Percentiles rank a stretch among this genome's conserved stretches.
phyloP scores from a whole-genome alignment of 768 basidiomycete species.

The Trametes elegans region DNA sequence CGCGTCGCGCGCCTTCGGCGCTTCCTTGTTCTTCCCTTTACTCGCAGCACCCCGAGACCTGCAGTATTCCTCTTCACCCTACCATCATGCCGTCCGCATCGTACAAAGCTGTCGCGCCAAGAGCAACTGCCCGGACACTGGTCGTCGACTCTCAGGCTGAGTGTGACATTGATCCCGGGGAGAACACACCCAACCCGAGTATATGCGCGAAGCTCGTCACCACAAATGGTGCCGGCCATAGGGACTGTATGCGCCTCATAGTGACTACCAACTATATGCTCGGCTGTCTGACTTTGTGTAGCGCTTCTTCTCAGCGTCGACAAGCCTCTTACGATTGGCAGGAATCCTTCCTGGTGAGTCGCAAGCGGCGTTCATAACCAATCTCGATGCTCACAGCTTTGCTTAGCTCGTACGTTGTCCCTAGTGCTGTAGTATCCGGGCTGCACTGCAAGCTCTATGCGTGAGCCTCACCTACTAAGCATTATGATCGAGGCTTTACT shows the following conservation, averaged over 20 bases:
- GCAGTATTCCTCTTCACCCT: not conserved
- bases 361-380: not conserved
- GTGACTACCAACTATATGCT: not conserved
- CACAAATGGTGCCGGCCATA: slow-evolving; percentile 52
- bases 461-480: slow-evolving; percentile 38
- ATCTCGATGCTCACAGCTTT: not conserved
- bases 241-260: slow-evolving; percentile 50
- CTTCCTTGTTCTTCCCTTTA: not conserved
- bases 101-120: not conserved
- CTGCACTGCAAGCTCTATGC: slow-evolving; percentile 80
- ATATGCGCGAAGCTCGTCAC: slow-evolving; percentile 78
- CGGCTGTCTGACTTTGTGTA: slow-evolving; percentile 27
- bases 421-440: slow-evolving; percentile 62
- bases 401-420: slow-evolving; percentile 56
- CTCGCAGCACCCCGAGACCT: not conserved
- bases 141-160: not conserved
- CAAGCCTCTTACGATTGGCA: slow-evolving; percentile 66
- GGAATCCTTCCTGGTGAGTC: slow-evolving; percentile 67
- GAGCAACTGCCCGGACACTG: not conserved
- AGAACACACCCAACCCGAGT: slow-evolving; percentile 28
- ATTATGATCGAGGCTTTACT: too few species aligned
- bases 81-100: not conserved
- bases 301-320: slow-evolving; percentile 60
- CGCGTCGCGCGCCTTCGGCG: not conserved
- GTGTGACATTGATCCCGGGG: not conserved